Evolutionary conservation across 208 protist genomes (phyloP).

Genomic region (Herpetomonas samuelpessoai): DNA sequence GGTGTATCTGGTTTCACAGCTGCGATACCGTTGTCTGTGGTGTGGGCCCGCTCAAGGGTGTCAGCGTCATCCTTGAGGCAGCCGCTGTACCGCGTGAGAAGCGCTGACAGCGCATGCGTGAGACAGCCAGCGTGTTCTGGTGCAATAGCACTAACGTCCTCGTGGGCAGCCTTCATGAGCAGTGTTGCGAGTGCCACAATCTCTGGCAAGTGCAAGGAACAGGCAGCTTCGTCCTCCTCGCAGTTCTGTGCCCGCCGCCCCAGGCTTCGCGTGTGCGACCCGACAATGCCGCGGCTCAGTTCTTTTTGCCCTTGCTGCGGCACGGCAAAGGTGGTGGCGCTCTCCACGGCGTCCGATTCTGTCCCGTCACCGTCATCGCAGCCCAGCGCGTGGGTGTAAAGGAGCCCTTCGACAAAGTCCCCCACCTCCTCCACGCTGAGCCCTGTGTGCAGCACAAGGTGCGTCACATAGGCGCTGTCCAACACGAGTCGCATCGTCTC

Average conservation of each 20-base stretch:
- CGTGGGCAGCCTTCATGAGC: not conserved
- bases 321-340: not conserved
- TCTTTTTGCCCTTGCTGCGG: not conserved
- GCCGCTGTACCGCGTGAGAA: not conserved
- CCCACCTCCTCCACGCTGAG: not conserved
- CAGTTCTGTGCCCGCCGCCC: not conserved
- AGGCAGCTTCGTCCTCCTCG: too few relatives aligned
- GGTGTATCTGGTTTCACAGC: not conserved
- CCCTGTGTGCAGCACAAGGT: not conserved
- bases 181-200: not conserved
- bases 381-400: too few relatives aligned
- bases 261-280: not conserved
- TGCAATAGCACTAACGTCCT: not conserved
- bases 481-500: not conserved
- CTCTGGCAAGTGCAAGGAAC: not conserved
- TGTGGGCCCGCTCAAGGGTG: not conserved
- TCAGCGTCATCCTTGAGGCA: too few relatives aligned
- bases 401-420: not conserved
- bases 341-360: too few relatives aligned
- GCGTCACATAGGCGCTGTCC: not conserved
- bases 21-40: not conserved
- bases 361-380: too few relatives aligned
- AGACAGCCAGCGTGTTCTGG: not conserved
- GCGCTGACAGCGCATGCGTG: not conserved
- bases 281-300: too few relatives aligned